Evolutionary conservation across 139 green algal genomes (phyloP), one percentile per base, ranked within the genome.

Genomic region (Tetradesmus lagerheimii): DNA sequence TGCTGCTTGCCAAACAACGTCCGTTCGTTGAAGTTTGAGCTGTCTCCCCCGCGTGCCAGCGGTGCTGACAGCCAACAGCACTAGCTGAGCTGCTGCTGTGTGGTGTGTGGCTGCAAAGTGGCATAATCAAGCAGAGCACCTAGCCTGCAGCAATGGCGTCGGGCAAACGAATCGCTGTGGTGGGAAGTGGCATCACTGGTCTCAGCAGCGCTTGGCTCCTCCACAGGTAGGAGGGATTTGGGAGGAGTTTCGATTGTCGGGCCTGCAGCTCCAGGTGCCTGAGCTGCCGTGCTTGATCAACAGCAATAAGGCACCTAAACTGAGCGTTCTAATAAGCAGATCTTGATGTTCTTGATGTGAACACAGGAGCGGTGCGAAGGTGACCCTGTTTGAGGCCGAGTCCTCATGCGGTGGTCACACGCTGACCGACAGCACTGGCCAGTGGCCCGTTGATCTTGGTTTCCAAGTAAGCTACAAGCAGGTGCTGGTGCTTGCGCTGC

Each of bases 371-470:
- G 97, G 96, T 20, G 89, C 89, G 0, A 4, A 92, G 0, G 98
- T 99, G 16, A 98, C 95, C 15, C 91, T 99, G 35, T 98, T 96
- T 82, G 98, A 99, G 90, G 95, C 89, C 38, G 96, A 99, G 80
- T 47, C 83, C 16, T 87, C 38, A 53, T 95, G 94, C 41, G 98
- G 98, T 38, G 98, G 98, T 1, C 98, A 99, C 91, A 98, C 98
- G 0, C 91, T 98, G 31, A 99, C 98, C 3, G 95, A 97, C 81
- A 71, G 92, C 53, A 94, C 91, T 1, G 91, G 85, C 0, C 88
- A 90, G 1, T 95, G 93, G 57, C 94, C 95, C 0, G 95, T 99
- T 0, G 97, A 99, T 90, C 90, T 99, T 5, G 98, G 98, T 23
- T 99, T 99, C 87, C 98, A 99, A 94, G 97, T 96, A 31, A 29